Conservation (phyloP, 140 eudicot species). For the Anethum foeniculum region DNA sequence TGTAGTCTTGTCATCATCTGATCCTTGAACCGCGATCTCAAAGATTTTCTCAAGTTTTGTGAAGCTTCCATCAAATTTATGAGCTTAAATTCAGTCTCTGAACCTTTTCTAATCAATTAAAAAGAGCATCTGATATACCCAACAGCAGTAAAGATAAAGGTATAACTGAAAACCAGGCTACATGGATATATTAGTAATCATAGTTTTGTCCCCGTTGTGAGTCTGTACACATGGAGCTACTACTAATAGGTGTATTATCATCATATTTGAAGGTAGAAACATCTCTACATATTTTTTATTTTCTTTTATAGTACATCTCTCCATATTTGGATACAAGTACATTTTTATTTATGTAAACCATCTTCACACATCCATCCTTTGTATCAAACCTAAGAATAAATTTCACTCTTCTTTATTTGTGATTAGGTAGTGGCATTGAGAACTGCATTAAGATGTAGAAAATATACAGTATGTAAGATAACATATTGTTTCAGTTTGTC, state of each 20-base stretch:
- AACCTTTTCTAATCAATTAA: conserved; percentile 34
- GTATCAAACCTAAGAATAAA: background rate
- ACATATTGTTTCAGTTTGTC: too few species aligned
- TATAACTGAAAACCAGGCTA: conserved; percentile 26
- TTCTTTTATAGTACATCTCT: too few species aligned
- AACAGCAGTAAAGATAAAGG: conserved; percentile 19
- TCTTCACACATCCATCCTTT: background rate
- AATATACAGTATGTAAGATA: background rate
- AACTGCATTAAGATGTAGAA: background rate
- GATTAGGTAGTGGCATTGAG: background rate
- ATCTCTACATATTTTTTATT: background rate
- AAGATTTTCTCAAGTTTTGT: conserved; percentile 91
- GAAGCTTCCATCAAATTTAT: conserved; percentile 92
- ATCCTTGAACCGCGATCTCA: conserved; percentile 77
- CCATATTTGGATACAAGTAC: background rate
- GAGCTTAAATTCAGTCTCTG: conserved; percentile 76
- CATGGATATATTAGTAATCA: conserved; percentile 9
- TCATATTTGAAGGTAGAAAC: background rate
- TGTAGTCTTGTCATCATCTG: conserved; percentile 79
- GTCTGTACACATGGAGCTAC: conserved; percentile 1
- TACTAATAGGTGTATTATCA: background rate
- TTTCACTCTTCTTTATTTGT: background rate
- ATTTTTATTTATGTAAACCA: background rate
- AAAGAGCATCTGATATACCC: conserved; percentile 30
- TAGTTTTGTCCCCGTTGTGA: background rate